A percentile compares a stretch with the other conserved stretches of the same genome.
These are phyloP conservation scores for Sporisorium exsertum DNA, from an alignment of 1,284 basidiomycete genomes.

Conservation along the genomic window DNA sequence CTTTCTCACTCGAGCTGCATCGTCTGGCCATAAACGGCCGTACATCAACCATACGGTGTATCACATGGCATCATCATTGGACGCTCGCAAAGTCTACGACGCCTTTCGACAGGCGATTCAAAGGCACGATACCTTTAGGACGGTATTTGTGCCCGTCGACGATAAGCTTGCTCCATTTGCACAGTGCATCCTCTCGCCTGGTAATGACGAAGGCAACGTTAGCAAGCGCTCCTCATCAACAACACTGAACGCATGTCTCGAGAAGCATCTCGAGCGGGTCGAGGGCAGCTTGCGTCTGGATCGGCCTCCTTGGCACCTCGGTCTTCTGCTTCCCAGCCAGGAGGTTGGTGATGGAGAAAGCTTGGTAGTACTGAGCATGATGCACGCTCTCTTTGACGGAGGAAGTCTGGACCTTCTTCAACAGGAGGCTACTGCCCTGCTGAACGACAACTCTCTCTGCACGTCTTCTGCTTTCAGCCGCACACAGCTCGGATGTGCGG, in stretches of 20 bases:
- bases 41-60: conserved; percentile 7
- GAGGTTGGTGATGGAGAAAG: neutral
- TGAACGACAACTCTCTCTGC: neutral
- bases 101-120: neutral
- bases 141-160: conserved; percentile 24
- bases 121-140: conserved; percentile 12
- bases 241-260: neutral
- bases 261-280: conserved; percentile 3
- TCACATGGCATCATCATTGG: neutral
- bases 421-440: conserved; percentile 3
- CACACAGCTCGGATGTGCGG: conserved; percentile 9
- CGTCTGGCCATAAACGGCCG: neutral
- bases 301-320: conserved; percentile 19
- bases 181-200: conserved; percentile 22
- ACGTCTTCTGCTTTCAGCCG: neutral
- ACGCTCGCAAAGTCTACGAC: conserved; percentile 7
- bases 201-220: conserved; percentile 1
- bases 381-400: conserved; percentile 37
- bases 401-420: conserved; percentile 22
- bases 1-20: conserved; percentile 12
- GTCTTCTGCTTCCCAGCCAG: conserved; percentile 7
- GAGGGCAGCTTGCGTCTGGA: conserved; percentile 12
- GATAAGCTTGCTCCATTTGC: conserved; percentile 32
- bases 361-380: conserved; percentile 18
- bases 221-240: neutral